These are phyloP conservation scores for Diaporthe batatas DNA, from an alignment of 2,329 filamentous ascomycete species.

Conservation along the genomic window DNA sequence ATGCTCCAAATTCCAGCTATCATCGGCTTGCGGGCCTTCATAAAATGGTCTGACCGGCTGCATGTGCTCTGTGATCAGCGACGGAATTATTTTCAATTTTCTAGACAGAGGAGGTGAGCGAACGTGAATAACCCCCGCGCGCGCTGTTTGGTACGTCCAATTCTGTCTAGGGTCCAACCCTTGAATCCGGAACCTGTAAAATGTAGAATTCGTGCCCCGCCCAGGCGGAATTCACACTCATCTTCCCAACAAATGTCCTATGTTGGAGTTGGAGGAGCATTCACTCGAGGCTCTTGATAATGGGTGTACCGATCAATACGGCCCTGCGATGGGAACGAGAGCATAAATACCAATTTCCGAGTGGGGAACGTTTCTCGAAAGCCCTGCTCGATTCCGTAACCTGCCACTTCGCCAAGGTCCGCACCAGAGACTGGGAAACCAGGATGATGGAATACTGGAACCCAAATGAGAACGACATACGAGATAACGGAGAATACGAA, in stretches of 20 bases:
- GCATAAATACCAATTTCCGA: neutral
- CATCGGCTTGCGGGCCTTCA: too few species aligned
- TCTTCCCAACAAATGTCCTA: neutral
- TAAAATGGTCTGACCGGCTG: too few species aligned
- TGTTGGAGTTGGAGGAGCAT: neutral
- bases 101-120: too few species aligned
- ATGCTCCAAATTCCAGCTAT: too few species aligned
- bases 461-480: neutral
- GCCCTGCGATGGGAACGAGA: constrained; percentile 16
- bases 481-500: neutral
- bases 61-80: too few species aligned
- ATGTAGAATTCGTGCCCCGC: too few species aligned
- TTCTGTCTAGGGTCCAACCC: too few species aligned
- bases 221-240: too few species aligned
- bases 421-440: constrained; percentile 8
- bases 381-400: neutral
- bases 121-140: too few species aligned
- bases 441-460: neutral
- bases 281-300: neutral
- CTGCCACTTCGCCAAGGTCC: constrained; percentile 9
- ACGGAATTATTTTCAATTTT: too few species aligned
- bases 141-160: too few species aligned
- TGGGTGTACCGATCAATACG: constrained; percentile 8
- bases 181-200: too few species aligned
- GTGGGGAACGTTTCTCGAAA: neutral